phyloP scores from a whole-genome alignment of 352 stramenopile species.

The Elongisporangium senticosum region DNA sequence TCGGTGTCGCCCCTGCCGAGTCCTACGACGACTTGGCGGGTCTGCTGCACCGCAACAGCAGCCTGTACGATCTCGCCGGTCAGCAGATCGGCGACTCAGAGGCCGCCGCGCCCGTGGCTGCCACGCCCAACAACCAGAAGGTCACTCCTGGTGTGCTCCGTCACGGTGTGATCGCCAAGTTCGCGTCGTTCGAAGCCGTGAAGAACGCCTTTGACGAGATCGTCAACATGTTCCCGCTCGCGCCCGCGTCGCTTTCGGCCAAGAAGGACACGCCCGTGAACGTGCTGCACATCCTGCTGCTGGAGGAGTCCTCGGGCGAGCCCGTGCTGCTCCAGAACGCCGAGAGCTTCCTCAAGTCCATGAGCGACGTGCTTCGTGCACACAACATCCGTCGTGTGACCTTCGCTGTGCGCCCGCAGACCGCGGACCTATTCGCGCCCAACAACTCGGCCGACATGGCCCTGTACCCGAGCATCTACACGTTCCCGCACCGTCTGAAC shows the following conservation, averaged over 20 bases:
- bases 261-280: conserved; percentile 69
- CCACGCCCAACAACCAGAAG: conserved; percentile 29
- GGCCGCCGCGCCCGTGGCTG: conserved; percentile 12
- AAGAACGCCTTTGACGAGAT: conserved; percentile 63
- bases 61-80: conserved; percentile 20
- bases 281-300: conserved; percentile 77
- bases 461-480: conserved; percentile 87
- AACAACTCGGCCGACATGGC: conserved; percentile 49
- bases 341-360: conserved; percentile 60
- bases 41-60: conserved; percentile 63
- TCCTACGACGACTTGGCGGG: conserved; percentile 80
- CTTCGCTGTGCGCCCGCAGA: conserved; percentile 74
- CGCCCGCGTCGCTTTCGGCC: conserved; percentile 63
- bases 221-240: conserved; percentile 63
- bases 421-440: conserved; percentile 22
- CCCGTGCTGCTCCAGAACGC: conserved; percentile 41
- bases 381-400: conserved; percentile 88
- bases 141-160: conserved; percentile 66
- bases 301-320: conserved; percentile 67
- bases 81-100: conserved; percentile 36
- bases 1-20: conserved; percentile 66
- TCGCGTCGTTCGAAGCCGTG: conserved; percentile 78
- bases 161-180: conserved; percentile 85
- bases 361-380: conserved; percentile 43
- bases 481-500: conserved; percentile 75